phyloP scores from a whole-genome alignment of 2,329 filamentous ascomycete genomes.

The Alternaria sp. region DNA sequence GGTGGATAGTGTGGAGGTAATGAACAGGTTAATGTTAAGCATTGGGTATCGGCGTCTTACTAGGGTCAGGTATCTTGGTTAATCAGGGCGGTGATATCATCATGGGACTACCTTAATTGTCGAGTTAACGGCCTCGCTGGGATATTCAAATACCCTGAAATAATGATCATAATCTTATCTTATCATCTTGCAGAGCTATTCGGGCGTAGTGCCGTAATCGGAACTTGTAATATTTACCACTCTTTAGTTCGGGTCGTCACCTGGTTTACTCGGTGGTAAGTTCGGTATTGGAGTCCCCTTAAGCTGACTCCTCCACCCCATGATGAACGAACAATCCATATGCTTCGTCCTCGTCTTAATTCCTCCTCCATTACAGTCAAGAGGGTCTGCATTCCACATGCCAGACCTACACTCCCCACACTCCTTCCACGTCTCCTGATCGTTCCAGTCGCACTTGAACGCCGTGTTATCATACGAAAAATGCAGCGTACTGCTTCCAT shows the following conservation, averaged over 20 bases:
- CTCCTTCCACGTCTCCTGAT: slow-evolving; percentile 20
- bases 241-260: not conserved
- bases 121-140: not conserved
- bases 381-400: slow-evolving; percentile 6
- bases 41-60: not conserved
- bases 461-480: slow-evolving; percentile 16
- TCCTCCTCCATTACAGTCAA: slow-evolving; percentile 3
- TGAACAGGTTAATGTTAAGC: not conserved
- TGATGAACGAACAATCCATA: slow-evolving; percentile 25
- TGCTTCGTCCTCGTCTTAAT: slow-evolving; percentile 12
- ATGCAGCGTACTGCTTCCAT: not conserved
- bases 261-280: not conserved
- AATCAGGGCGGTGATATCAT: not conserved
- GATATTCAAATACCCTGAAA: not conserved
- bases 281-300: not conserved
- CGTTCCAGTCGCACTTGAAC: slow-evolving; percentile 23
- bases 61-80: not conserved
- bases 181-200: not conserved
- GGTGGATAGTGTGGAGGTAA: not conserved
- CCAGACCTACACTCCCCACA: slow-evolving; percentile 31
- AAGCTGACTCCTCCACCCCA: slow-evolving; percentile 15
- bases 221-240: not conserved
- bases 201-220: not conserved
- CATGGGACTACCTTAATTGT: not conserved
- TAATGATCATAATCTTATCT: not conserved